Percentiles rank a stretch among this genome's conserved stretches.
Evolutionary conservation across 2,329 filamentous ascomycete species (phyloP).

Genomic region (Macrophomina tecta): DNA sequence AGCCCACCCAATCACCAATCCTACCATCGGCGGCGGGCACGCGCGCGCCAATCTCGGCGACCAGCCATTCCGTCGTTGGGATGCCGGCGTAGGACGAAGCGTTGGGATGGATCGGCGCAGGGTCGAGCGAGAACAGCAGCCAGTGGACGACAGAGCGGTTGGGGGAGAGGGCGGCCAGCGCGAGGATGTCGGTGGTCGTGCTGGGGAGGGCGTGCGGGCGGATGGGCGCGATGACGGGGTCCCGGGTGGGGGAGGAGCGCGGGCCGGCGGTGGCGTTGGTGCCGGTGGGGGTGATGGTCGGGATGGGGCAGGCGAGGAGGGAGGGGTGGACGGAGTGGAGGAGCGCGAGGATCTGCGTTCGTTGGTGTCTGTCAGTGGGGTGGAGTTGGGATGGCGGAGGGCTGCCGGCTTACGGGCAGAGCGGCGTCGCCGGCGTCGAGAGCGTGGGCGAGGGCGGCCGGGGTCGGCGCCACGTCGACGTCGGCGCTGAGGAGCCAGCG

Average conservation of each 20-base stretch:
- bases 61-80: neutral
- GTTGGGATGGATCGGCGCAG: neutral
- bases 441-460: neutral
- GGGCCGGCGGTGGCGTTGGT: neutral
- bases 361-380: too few species aligned
- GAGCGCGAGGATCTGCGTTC: too few species aligned
- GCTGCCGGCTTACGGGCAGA: too few species aligned
- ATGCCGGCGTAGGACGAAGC: neutral
- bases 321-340: too few species aligned
- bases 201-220: neutral
- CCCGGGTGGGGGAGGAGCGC: neutral
- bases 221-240: too few species aligned
- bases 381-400: too few species aligned
- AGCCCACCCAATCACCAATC: neutral
- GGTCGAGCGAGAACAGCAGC: neutral
- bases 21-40: too few species aligned
- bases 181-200: neutral
- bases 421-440: neutral
- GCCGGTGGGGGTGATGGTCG: too few species aligned
- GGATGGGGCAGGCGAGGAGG: too few species aligned
- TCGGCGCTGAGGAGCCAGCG: neutral
- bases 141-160: neutral
- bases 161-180: neutral
- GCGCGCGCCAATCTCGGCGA: neutral
- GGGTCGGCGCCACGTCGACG: neutral